Conservation (phyloP, 2,329 filamentous ascomycete species). For the Allantophomopsis cytisporea region DNA sequence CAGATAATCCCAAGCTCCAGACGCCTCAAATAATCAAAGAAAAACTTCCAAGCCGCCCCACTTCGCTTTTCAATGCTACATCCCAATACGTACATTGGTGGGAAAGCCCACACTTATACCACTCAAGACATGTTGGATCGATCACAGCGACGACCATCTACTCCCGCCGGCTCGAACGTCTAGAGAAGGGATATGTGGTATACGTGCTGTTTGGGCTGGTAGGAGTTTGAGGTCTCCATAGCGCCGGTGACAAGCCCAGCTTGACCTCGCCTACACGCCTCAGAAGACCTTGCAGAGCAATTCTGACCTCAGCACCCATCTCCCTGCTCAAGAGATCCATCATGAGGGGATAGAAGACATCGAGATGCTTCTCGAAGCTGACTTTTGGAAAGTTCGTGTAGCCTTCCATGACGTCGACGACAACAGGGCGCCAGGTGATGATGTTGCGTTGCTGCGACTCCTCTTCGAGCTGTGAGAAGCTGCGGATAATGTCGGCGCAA, state of each 20-base stretch:
- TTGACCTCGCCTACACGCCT: constrained; percentile 71
- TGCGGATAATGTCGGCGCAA: constrained; percentile 84
- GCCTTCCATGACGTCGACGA: constrained; percentile 91
- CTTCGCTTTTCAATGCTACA: neutral
- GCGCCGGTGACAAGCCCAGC: constrained; percentile 25
- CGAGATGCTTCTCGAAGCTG: constrained; percentile 68
- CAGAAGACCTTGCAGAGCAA: constrained; percentile 64
- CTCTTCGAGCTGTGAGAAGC: constrained; percentile 78
- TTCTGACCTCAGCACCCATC: constrained; percentile 64
- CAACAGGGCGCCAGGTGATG: constrained; percentile 90
- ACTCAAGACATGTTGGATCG: too few relatives aligned
- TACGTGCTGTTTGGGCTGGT: constrained; percentile 9
- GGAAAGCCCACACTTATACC: too few relatives aligned
- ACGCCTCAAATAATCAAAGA: too few relatives aligned
- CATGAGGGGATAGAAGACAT: constrained; percentile 73
- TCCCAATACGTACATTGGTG: too few relatives aligned
- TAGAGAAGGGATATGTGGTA: constrained; percentile 6
- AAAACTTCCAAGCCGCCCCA: too few relatives aligned
- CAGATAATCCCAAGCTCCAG: too few relatives aligned
- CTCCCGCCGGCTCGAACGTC: constrained; percentile 7
- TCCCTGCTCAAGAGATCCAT: constrained; percentile 77
- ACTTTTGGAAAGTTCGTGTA: constrained; percentile 71
- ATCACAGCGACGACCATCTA: neutral
- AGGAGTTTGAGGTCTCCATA: constrained; percentile 3
- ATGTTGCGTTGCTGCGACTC: constrained; percentile 97